Conservation (phyloP, 805 yeast species). For the Cyberlindnera samutprakarnensis region DNA sequence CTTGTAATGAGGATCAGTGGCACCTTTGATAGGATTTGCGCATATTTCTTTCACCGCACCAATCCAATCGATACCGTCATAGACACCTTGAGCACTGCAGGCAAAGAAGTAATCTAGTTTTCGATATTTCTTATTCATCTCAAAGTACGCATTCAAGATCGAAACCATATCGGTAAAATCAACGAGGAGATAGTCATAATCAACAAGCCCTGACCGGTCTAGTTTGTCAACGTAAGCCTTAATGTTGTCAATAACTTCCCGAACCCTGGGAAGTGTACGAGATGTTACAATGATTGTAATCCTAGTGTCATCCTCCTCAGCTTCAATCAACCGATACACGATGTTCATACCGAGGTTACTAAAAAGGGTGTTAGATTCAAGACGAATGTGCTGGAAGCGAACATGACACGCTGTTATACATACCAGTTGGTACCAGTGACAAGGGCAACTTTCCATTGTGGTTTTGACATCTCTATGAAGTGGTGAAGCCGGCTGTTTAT, state of each 20-base stretch:
- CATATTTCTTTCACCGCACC: constrained; percentile 65
- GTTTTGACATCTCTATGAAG: no score
- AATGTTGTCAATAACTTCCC: constrained; percentile 59
- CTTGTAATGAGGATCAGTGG: constrained; percentile 84
- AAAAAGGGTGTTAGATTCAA: not conserved
- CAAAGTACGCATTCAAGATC: constrained; percentile 65
- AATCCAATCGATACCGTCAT: constrained; percentile 81
- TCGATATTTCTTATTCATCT: constrained; percentile 53
- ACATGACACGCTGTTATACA: no score
- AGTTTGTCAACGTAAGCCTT: constrained; percentile 34
- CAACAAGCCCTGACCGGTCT: constrained; percentile 51
- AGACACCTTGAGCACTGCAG: constrained; percentile 87
- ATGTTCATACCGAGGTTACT: constrained; percentile 81
- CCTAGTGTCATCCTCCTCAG: constrained; percentile 42
- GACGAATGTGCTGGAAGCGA: no score
- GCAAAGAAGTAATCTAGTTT: constrained; percentile 73
- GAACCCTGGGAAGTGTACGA: constrained; percentile 78
- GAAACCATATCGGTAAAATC: constrained; percentile 90
- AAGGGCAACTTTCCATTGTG: constrained; percentile 38
- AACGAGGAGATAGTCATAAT: constrained; percentile 82
- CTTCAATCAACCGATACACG: constrained; percentile 69
- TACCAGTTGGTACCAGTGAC: constrained; percentile 38
- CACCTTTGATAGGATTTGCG: constrained; percentile 65
- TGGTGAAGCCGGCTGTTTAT: no score
- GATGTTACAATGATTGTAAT: constrained; percentile 84